Percentiles rank a stretch among this genome's conserved stretches.
Evolutionary conservation across 2,329 filamentous ascomycete genomes (phyloP).

Genomic region (Cladosporium sp.): DNA sequence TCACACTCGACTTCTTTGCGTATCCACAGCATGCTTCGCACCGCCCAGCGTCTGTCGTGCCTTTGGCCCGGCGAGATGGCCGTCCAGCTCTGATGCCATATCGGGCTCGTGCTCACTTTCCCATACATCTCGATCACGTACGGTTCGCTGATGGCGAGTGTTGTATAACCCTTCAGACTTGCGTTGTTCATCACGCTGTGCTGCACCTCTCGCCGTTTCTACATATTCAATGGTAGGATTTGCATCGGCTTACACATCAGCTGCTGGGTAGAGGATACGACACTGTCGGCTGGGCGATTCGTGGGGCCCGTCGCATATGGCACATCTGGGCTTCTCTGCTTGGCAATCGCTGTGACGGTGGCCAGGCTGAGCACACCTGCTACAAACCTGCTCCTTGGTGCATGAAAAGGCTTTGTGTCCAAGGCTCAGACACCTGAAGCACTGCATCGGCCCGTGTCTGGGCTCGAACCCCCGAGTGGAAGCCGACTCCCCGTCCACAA

Average conservation of each 20-base stretch:
- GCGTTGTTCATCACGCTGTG: not conserved
- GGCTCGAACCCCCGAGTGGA: not conserved
- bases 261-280: not conserved
- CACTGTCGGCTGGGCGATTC: not conserved
- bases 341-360: not conserved
- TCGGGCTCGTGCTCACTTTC: not conserved
- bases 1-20: not conserved
- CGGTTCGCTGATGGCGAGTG: not conserved
- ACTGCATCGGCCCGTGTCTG: not conserved
- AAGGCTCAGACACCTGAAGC: not conserved
- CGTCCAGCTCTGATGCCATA: not conserved
- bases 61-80: not conserved
- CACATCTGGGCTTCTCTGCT: not conserved
- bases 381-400: not conserved
- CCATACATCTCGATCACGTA: not conserved
- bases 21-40: not conserved
- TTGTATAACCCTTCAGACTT: not conserved
- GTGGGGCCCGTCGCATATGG: not conserved
- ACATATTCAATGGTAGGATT: not conserved
- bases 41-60: not conserved
- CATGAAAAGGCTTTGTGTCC: not conserved
- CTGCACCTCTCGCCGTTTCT: not conserved
- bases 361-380: not conserved
- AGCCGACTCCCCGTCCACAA: not conserved
- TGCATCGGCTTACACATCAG: not conserved